Evolutionary conservation across 345 rosid species (phyloP), one percentile per base, ranked within the genome.

Genomic region (Eucalyptus tenuipes): DNA sequence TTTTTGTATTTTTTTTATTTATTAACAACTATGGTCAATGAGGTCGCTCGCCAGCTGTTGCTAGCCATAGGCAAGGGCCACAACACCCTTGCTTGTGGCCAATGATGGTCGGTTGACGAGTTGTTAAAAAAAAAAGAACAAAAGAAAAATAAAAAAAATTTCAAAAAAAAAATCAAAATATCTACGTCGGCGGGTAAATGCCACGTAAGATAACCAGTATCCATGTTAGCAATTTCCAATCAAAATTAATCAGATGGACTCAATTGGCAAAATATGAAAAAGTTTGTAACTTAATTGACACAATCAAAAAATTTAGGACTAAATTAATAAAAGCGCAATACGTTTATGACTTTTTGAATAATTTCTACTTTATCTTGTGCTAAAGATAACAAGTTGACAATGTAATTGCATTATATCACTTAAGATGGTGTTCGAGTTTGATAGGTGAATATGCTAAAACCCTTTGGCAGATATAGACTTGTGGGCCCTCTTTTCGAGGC

Each of bases 151-250:
- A 18, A 24, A 27, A 61, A 61, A 3, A 61, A 61, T 6, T 29
- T 29, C 0, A 0, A 57, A 20, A 57, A 27, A 59, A 13, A 29
- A 61, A 29, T 14, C 7, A 13, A n/a, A 29, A 64, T n/a, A n/a
- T 64, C 1, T 14, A 14, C 18, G 2, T 14, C 0, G 2, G 0
- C 1, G 4, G 40, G 3, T 37, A 37, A 37, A 55, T 2, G 9
- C 5, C 18, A 61, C 8, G 2, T 61, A 7, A 14, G 18, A 61
- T 13, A 7, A 14, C 0, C 0, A n/a, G 0, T 2, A 15, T n/a
- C 10, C 8, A 64, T n/a, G 37, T 14, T 4, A n/a, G 1, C 0
- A 4, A 29, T 13, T 64, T 11, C 8, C 8, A 14, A 13, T 52
- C 1, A 29, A 64, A 64, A 13, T 64, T 64, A n/a, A 14, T 16